Base-by-base conservation (phyloP, 2,329 filamentous ascomycete genomes). In the Neocatenulostroma microsporum region DNA sequence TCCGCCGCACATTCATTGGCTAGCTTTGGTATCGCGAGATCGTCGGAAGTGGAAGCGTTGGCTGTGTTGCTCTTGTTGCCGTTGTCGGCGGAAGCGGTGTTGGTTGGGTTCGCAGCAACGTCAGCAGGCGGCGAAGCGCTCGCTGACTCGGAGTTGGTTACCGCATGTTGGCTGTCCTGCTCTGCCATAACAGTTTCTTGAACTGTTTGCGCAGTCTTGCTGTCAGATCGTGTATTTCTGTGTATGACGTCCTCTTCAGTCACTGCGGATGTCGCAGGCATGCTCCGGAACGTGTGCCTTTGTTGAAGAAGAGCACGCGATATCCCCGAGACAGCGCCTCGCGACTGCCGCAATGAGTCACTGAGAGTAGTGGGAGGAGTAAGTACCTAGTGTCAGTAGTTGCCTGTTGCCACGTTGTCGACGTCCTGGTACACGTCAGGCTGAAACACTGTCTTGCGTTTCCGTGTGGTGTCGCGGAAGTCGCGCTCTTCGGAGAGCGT, bases 81-180 rank as follows among this genome's bases (percentile, higher is more conserved):
- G 59, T 63, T 53, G 65, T 64, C 66, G 69, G 70, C 70, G 69
- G 67, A 56, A 62, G 66, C 67, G 64, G 68, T 68, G 65, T 66
- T 71, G 68, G 67, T 71, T 46, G 47, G 43, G 49, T 56, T 56
- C 70, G 73, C 74, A 78, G 70, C 68, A 66, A 69, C 74, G 74
- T 76, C 76, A 73, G 75, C 74, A 68, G 73, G 71, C 55, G 54
- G 49, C 60, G 64, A 61, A 61, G 69, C 73, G 70, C 73, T 73
- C 67, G 74, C 69, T 75, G 76, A 80, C 76, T 71, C 69, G 69
- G 73, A 69, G 72, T 77, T 70, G 69, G 76, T 76, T 78, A 80
- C 76, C 76, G 78, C 76, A 80, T 80, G 72, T 66, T 77, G 75
- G 72, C 67, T 69, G 60, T 66, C 73, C 73, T 76, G 72, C 74